Percentiles rank a stretch among this genome's conserved stretches.
phyloP scores from a whole-genome alignment of 2,329 filamentous ascomycete species.

The Colletotrichum trifolii region DNA sequence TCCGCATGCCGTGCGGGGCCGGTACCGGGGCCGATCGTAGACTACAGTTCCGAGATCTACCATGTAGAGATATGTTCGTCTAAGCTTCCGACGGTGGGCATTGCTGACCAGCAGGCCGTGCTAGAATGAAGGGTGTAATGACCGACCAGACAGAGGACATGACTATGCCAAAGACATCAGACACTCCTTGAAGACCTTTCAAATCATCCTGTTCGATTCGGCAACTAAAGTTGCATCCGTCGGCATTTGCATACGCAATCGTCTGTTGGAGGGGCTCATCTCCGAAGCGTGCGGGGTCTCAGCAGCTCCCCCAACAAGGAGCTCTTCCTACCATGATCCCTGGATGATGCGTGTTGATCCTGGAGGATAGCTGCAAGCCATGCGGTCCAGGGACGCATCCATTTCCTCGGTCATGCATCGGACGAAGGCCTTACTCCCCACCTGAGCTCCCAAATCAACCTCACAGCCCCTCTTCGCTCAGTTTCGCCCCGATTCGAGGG shows the following conservation, averaged over 20 bases:
- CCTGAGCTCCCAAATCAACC: neutral
- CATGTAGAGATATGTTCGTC: neutral
- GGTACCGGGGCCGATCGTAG: neutral
- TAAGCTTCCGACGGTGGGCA: neutral
- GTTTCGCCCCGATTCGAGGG: neutral
- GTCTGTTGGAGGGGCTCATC: slow-evolving; percentile 6
- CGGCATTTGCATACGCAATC: neutral
- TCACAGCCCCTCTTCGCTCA: slow-evolving; percentile 3
- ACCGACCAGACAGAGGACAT: too few relatives aligned
- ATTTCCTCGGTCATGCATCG: slow-evolving; percentile 18
- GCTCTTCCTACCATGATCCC: slow-evolving; percentile 10
- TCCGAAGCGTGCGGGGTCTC: slow-evolving; percentile 23
- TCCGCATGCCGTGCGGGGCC: slow-evolving; percentile 10
- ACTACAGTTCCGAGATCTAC: neutral
- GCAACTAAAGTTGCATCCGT: slow-evolving; percentile 3
- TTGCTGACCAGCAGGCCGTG: neutral
- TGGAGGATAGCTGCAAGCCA: slow-evolving; percentile 5
- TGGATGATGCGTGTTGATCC: neutral
- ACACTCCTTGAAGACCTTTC: neutral
- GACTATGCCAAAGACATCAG: neutral
- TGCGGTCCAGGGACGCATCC: slow-evolving; percentile 3
- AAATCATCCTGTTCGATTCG: neutral
- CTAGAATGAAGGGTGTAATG: neutral
- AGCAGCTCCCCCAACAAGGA: slow-evolving; percentile 15
- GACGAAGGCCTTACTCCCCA: slow-evolving; percentile 22